Evolutionary conservation across 2,329 filamentous ascomycete genomes (phyloP), one percentile per base, ranked within the genome.

Genomic region (Ceratocystis colombiana): DNA sequence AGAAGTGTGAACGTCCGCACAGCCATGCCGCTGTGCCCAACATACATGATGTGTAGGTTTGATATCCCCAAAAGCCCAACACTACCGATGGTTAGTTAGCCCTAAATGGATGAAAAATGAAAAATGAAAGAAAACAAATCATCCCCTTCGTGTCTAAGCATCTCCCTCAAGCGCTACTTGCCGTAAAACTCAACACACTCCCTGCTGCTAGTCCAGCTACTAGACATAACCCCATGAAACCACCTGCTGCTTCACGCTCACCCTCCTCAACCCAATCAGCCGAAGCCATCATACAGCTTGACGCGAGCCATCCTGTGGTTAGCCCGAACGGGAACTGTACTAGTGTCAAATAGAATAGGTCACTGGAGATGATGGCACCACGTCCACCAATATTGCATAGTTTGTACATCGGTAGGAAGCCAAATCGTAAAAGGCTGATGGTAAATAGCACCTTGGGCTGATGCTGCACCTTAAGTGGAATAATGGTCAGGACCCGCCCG

Each of bases 151-250:
- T 48, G 20, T 15, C 45, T 2, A n/a, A 45, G 3, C 61, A 10
- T 28, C 61, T 33, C 37, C n/a, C 15, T 73, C 69, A 80, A 62
- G 82, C 74, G 5, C 77, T 78, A 0, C 86, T 82, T 69, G 84
- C 84, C 8, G 85, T 80, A 75, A 97, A 99, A 74, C 92, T 97
- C 73, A 95, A 75, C 71, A 97, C 75, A 76, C 93, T 97, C n/a
- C 94, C 94, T 28, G 81, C 80, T 1, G 90, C 84, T 75, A 97
- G 76, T 0, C 94, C 94, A 4, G 83, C 84, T 20, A 96, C 89
- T n/a, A 97, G 82, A 74, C 88, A 90, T 69, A 96, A 75, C 2
- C 89, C 88, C 94, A 99, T 97, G 74, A 97, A 97, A 0, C 88
- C 90, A 61, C 93, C 94, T 0, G 91, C 87, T 5, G 90, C 92